phyloP scores from a whole-genome alignment of 1,139 yeast species.

The Ogataea hybrid region DNA sequence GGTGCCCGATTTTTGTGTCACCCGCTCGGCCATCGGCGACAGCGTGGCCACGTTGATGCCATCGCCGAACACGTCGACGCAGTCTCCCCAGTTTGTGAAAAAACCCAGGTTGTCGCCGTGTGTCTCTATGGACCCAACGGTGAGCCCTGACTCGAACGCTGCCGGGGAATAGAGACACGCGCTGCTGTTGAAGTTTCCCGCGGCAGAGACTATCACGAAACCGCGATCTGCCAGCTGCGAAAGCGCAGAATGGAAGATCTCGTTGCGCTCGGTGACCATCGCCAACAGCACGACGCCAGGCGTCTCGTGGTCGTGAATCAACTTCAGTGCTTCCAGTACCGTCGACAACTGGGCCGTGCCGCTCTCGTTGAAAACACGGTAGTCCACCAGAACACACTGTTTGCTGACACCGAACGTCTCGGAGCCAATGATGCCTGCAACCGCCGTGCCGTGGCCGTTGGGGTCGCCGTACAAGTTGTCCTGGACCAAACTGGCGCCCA shows the following conservation, averaged over 20 bases:
- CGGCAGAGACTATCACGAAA: conserved; percentile 78
- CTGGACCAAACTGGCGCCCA: conserved; percentile 42
- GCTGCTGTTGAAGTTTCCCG: conserved; percentile 72
- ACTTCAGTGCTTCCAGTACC: conserved; percentile 65
- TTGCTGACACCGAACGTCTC: conserved; percentile 76
- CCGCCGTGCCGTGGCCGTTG: conserved; percentile 74
- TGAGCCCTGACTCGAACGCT: conserved; percentile 63
- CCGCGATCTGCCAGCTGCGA: conserved; percentile 66
- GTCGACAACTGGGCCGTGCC: conserved; percentile 69
- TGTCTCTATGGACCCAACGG: conserved; percentile 85
- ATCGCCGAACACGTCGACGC: conserved; percentile 80
- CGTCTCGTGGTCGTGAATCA: conserved; percentile 50
- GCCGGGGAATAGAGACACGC: conserved; percentile 83
- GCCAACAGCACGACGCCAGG: conserved; percentile 75
- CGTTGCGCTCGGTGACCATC: conserved; percentile 63
- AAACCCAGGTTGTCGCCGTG: conserved; percentile 58
- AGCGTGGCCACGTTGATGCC: conserved; percentile 64
- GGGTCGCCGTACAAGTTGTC: conserved; percentile 35
- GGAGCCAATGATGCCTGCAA: conserved; percentile 81
- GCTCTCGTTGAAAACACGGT: conserved; percentile 57
- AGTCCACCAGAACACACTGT: conserved; percentile 55
- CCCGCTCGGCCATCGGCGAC: conserved; percentile 29
- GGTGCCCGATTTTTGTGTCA: conserved; percentile 66
- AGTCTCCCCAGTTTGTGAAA: conserved; percentile 85
- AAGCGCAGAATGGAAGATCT: conserved; percentile 63